Percentiles rank a stretch among this genome's conserved stretches.
phyloP scores from a whole-genome alignment of 2,329 filamentous ascomycete species.

The Pleurostoma richardsiae region DNA sequence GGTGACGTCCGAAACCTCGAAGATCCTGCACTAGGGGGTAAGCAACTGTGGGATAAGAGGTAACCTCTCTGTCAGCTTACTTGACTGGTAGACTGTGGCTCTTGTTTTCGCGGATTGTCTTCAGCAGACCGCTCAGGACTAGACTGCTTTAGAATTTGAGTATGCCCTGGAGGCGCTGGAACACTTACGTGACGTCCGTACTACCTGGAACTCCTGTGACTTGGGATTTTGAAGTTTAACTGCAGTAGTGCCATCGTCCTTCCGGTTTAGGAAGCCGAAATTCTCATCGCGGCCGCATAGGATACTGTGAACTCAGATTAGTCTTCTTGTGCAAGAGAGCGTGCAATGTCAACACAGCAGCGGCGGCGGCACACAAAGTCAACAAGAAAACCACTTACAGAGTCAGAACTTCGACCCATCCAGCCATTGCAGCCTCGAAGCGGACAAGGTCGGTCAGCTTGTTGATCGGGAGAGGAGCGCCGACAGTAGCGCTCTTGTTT shows the following conservation, averaged over 20 bases:
- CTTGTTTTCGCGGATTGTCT: slow-evolving; percentile 93
- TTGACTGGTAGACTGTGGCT: slow-evolving; percentile 83
- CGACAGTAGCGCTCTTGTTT: slow-evolving; percentile 80
- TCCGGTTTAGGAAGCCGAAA: slow-evolving; percentile 89
- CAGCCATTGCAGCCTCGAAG: slow-evolving; percentile 83
- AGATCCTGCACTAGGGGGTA: slow-evolving; percentile 44
- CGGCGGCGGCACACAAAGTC: too few relatives aligned
- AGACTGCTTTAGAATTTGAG: neutral
- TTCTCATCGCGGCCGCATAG: slow-evolving; percentile 98
- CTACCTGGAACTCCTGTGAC: slow-evolving; percentile 88
- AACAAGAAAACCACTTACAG: slow-evolving; percentile 30
- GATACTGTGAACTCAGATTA: slow-evolving; percentile 37
- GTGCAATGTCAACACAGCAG: too few relatives aligned
- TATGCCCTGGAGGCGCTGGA: neutral
- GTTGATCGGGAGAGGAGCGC: slow-evolving; percentile 84
- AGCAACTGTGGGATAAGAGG: too few relatives aligned
- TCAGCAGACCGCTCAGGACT: slow-evolving; percentile 73
- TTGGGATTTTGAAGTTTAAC: slow-evolving; percentile 89
- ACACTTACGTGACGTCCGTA: slow-evolving; percentile 65
- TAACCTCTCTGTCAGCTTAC: too few relatives aligned
- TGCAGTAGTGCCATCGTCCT: slow-evolving; percentile 78
- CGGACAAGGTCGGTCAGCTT: slow-evolving; percentile 92
- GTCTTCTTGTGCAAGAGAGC: too few relatives aligned
- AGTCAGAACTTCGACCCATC: slow-evolving; percentile 95
- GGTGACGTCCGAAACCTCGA: slow-evolving; percentile 85